These are phyloP conservation scores for Lonicera japonica DNA, from an alignment of 129 eudicot genomes.

Conservation along the genomic window DNA sequence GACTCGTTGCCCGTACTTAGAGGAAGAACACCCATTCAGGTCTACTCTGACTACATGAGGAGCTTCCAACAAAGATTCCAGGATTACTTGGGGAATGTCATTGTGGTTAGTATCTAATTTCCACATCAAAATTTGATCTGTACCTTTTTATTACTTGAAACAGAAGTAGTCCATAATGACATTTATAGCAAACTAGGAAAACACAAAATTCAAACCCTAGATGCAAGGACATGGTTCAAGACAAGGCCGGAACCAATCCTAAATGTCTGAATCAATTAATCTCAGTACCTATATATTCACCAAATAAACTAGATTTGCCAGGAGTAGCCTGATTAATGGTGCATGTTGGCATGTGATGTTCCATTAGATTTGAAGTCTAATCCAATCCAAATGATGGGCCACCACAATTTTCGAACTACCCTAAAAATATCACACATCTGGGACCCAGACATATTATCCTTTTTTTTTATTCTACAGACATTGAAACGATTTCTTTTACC, in stretches of 20 bases:
- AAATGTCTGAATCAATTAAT: background rate
- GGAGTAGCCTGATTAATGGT: background rate
- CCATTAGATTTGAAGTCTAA: background rate
- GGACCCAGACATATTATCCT: conserved; percentile 9
- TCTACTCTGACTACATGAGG: conserved; percentile 84
- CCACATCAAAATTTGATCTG: background rate
- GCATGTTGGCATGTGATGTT: background rate
- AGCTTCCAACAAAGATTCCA: conserved; percentile 69
- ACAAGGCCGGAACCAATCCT: no score
- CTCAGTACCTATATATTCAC: background rate
- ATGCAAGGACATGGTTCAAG: no score
- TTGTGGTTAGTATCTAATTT: conserved; percentile 51
- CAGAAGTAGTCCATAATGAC: no score
- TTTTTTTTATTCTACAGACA: no score
- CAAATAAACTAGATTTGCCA: background rate
- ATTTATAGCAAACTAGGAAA: no score
- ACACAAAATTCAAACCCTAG: no score
- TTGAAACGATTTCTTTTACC: conserved; percentile 4
- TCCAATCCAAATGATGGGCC: background rate
- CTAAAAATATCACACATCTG: background rate
- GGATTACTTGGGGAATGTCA: conserved; percentile 69
- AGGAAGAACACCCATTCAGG: conserved; percentile 98
- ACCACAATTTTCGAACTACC: background rate
- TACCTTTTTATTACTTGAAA: background rate
- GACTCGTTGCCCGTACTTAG: conserved; percentile 75